Percentiles rank a stretch among this genome's conserved stretches.
Conservation (phyloP, 352 stramenopile species). For the Phytophthora colocasiae region DNA sequence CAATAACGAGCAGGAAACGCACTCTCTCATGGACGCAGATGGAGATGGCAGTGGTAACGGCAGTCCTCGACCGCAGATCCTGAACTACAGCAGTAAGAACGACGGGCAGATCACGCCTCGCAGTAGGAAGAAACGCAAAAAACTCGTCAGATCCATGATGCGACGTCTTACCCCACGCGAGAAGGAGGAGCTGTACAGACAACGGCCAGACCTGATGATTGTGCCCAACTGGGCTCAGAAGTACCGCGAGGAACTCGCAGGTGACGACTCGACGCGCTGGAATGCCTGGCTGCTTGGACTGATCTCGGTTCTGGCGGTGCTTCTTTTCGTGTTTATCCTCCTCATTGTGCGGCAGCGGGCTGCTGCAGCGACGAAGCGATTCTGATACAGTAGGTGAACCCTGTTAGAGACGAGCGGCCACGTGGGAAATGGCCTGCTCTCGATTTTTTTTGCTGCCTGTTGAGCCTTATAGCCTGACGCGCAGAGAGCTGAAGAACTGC, state of each 20-base stretch:
- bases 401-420: slow-evolving; percentile 40
- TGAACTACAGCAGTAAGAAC: slow-evolving; percentile 64
- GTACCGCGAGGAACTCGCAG: slow-evolving; percentile 85
- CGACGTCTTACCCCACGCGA: slow-evolving; percentile 78
- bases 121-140: slow-evolving; percentile 86
- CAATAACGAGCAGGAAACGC: slow-evolving; percentile 55
- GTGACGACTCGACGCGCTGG: slow-evolving; percentile 71
- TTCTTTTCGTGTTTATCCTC: slow-evolving; percentile 84
- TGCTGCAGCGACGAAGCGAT: slow-evolving; percentile 20
- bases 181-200: slow-evolving; percentile 86
- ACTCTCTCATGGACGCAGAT: slow-evolving; percentile 56
- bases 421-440: slow-evolving; percentile 34
- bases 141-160: slow-evolving; percentile 79
- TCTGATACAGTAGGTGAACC: not conserved
- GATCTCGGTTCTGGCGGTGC: slow-evolving; percentile 69
- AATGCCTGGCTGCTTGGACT: slow-evolving; percentile 82
- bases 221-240: slow-evolving; percentile 90
- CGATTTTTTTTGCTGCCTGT: slow-evolving; percentile 45
- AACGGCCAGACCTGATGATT: slow-evolving; percentile 88
- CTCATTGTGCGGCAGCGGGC: slow-evolving; percentile 70
- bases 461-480: slow-evolving; percentile 29
- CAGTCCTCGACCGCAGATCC: slow-evolving; percentile 47
- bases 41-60: slow-evolving; percentile 35
- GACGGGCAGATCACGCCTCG: slow-evolving; percentile 63
- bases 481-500: slow-evolving; percentile 10